Conservation (phyloP, 2,329 filamentous ascomycete genomes). For the Diaporthe sp. region DNA sequence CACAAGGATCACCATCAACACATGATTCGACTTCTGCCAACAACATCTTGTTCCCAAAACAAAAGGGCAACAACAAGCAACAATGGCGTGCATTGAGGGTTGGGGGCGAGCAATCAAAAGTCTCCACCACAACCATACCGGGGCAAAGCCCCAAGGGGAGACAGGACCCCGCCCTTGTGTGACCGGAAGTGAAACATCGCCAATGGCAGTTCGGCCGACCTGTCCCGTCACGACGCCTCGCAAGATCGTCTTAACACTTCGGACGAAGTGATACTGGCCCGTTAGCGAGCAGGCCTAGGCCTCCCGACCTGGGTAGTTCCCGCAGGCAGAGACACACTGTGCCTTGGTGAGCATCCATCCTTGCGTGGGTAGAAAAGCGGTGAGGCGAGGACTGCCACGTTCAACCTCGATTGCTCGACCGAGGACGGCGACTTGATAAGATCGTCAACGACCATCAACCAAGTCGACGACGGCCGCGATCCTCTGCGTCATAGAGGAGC, state of each 20-base stretch:
- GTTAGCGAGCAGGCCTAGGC: constrained; percentile 20
- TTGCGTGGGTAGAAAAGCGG: constrained; percentile 1
- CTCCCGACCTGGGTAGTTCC: not conserved
- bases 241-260: constrained; percentile 33
- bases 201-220: constrained; percentile 35
- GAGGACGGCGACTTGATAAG: not conserved
- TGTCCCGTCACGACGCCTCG: constrained; percentile 25
- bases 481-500: constrained; percentile 1
- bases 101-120: constrained; percentile 8
- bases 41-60: not conserved
- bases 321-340: constrained; percentile 12
- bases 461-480: no score
- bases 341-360: not conserved
- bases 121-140: constrained; percentile 20
- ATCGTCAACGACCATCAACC: constrained; percentile 2
- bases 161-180: constrained; percentile 38
- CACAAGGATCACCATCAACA: not conserved
- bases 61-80: constrained; percentile 7
- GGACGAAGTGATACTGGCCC: constrained; percentile 28
- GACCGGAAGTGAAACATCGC: constrained; percentile 39
- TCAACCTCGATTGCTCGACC: not conserved
- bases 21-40: not conserved
- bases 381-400: not conserved
- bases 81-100: constrained; percentile 6
- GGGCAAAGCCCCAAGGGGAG: constrained; percentile 30